These are phyloP conservation scores for Mycena belliarum DNA, from an alignment of 768 basidiomycete species.

Conservation along the genomic window DNA sequence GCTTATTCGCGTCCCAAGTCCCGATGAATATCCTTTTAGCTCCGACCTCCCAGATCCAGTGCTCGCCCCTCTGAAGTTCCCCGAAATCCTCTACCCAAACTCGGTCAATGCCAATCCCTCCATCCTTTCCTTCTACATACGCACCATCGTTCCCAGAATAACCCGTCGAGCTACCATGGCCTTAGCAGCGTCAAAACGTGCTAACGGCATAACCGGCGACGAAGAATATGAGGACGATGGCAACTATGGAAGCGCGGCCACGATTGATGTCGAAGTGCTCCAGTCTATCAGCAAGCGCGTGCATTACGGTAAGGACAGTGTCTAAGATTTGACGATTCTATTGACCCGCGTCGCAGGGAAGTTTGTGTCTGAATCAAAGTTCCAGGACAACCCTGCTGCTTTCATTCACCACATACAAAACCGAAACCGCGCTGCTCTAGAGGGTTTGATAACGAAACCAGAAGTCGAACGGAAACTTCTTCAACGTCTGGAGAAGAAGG, in stretches of 20 bases:
- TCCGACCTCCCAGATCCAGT: conserved; percentile 78
- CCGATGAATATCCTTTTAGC: conserved; percentile 98
- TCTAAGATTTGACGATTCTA: not conserved
- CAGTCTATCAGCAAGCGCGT: conserved; percentile 98
- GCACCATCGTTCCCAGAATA: conserved; percentile 87
- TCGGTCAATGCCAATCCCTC: conserved; percentile 83
- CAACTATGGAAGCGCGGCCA: conserved; percentile 95
- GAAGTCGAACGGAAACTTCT: conserved; percentile 90
- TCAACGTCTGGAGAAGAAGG: conserved; percentile 82
- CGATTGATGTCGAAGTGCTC: conserved; percentile 93
- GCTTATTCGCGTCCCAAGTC: conserved; percentile 47
- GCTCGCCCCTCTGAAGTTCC: conserved; percentile 71
- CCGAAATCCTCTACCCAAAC: conserved; percentile 77
- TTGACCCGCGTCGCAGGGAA: conserved; percentile 62
- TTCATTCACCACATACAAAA: conserved; percentile 92
- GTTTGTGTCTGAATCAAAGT: conserved; percentile 99
- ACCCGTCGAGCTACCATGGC: conserved; percentile 68
- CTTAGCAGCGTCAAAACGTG: conserved; percentile 67
- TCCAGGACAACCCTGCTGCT: conserved; percentile 77
- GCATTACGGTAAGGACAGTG: conserved; percentile 77
- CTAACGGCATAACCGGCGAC: conserved; percentile 63
- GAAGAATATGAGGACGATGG: conserved; percentile 89
- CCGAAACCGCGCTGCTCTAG: conserved; percentile 76
- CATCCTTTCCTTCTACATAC: conserved; percentile 88
- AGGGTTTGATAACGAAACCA: conserved; percentile 92